Conservation (phyloP, 306 rosid species). For the Glycine latifolia region DNA sequence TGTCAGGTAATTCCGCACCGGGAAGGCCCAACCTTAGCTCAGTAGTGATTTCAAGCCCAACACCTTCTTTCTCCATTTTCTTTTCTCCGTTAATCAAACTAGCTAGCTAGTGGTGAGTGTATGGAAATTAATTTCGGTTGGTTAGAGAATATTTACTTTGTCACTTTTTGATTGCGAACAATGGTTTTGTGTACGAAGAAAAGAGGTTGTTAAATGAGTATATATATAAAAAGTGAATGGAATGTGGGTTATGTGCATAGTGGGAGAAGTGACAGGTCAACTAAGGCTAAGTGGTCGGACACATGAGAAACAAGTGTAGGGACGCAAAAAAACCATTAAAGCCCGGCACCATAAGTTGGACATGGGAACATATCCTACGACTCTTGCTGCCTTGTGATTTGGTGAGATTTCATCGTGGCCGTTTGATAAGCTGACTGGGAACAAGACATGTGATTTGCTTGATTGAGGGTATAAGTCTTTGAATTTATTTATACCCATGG, state of each 20-base stretch:
- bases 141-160: not conserved
- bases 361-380: slow-evolving; percentile 61
- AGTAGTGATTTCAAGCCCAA: slow-evolving; percentile 70
- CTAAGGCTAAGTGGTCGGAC: slow-evolving; percentile 68
- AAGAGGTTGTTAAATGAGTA: not conserved
- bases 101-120: not conserved
- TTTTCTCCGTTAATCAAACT: not conserved
- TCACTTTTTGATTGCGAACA: not conserved
- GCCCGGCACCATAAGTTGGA: slow-evolving; percentile 64
- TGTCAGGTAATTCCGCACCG: slow-evolving; percentile 38
- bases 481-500: not conserved
- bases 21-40: slow-evolving; percentile 83
- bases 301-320: slow-evolving; percentile 82
- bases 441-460: too few species aligned
- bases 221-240: slow-evolving; percentile 11
- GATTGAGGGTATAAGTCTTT: too few species aligned
- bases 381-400: slow-evolving; percentile 36
- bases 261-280: slow-evolving; percentile 63
- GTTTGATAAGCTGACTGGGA: not conserved
- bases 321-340: slow-evolving; percentile 51
- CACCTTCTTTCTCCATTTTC: slow-evolving; percentile 57
- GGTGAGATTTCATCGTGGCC: too few species aligned
- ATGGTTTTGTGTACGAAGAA: not conserved
- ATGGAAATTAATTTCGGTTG: not conserved
- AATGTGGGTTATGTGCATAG: slow-evolving; percentile 37